Conservation (phyloP, 164 flowering plant genomes). For the Cinnamomum micranthum region DNA sequence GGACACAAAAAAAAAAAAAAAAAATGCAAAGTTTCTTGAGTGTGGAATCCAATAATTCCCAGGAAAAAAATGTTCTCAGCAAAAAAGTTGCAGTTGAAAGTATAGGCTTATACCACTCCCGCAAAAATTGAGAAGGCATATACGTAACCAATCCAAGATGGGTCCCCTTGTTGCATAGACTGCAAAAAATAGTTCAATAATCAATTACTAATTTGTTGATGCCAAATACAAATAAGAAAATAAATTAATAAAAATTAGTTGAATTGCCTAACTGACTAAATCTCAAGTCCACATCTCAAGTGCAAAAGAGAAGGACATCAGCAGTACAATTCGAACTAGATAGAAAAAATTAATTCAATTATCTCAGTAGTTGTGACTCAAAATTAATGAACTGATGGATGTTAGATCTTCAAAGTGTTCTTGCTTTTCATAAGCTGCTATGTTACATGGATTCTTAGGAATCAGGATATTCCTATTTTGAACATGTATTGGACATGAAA, state of each 20-base stretch:
- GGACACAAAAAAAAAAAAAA: no score
- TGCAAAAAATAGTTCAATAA: conserved; percentile 26
- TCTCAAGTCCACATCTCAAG: background rate
- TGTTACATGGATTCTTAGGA: background rate
- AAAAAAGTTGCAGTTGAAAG: background rate
- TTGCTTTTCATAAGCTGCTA: background rate
- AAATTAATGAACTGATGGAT: background rate
- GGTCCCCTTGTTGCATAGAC: conserved; percentile 95
- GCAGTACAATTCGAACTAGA: no score
- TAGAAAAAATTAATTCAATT: no score
- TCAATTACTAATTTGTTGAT: background rate
- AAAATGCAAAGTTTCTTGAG: no score
- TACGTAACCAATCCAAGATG: conserved; percentile 89
- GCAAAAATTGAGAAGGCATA: conserved; percentile 83
- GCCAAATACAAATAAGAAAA: background rate
- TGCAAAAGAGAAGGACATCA: background rate
- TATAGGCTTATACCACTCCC: conserved; percentile 75
- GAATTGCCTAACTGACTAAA: background rate
- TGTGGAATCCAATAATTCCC: background rate
- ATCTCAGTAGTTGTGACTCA: background rate
- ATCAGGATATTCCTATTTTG: background rate
- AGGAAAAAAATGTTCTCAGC: background rate
- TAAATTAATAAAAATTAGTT: background rate
- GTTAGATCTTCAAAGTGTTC: background rate
- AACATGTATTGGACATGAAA: no score